Evolutionary conservation across 306 rosid genomes (phyloP), one percentile per base, ranked within the genome.

Genomic region (Fragaria vesca): DNA sequence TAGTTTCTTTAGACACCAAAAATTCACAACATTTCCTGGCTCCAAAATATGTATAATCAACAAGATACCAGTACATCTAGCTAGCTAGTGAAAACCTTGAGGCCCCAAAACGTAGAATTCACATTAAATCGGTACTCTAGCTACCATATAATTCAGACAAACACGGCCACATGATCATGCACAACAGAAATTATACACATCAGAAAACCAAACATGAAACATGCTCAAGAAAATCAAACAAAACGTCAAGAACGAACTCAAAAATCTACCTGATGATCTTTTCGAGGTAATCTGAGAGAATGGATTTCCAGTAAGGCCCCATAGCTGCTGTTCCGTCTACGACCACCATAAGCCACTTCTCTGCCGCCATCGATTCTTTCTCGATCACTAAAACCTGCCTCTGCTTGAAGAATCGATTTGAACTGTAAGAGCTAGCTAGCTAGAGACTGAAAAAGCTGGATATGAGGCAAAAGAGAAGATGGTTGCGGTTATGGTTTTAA

Each of bases 201-300:
- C 15, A 69, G 51, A 38, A 38, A 68, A 18, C 28, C 30, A 60
- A 4, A 11, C 40, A 61, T 61, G 40, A 60, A 4, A 11, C 40
- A 61, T 61, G 40, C 40, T 28, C 12, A 1, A 46, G 20, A 12
- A 43, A 70, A 46, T 8, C 10, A 70, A 24, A 70, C 75, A 48
- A 1, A 42, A 21, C 43, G 75, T 45, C 40, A 4, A 58, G 36
- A 26, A 26, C 47, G 52, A 32, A 15, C 17, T 26, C 11, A 51
- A 72, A 30, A 51, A 72, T 50, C 6, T 4, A 76, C 80, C 80
- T 66, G 74, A 76, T 26, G 66, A 76, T 76, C 51, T 66, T 76
- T 20, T 66, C 66, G 6, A 76, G 73, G 66, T 76, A 76, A 30
- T 50, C 66, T 1, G 73, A 66, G 66, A 66, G 45, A 51, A 76